phyloP scores from a whole-genome alignment of 2,329 filamentous ascomycete species.

The Penicillium sp. region DNA sequence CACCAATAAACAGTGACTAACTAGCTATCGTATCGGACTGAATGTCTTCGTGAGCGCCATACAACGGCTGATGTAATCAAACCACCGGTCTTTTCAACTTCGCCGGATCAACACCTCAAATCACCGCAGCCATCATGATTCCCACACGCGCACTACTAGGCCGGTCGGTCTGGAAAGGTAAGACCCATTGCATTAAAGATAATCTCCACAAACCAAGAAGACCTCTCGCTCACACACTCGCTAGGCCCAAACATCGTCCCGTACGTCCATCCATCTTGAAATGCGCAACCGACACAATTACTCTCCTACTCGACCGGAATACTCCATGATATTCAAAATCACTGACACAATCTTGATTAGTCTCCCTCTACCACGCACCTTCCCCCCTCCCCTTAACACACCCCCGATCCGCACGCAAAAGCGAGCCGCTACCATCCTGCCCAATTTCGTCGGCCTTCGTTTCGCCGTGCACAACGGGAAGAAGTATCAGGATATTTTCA shows the following conservation, averaged over 20 bases:
- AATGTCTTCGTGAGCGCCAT: not conserved
- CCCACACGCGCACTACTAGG: constrained; percentile 62
- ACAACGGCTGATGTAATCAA: constrained; percentile 12
- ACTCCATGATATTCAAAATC: not conserved
- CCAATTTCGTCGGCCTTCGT: constrained; percentile 81
- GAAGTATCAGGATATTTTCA: constrained; percentile 70
- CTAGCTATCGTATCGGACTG: too few relatives aligned
- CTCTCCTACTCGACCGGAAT: not conserved
- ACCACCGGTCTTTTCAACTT: constrained; percentile 17
- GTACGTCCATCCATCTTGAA: constrained; percentile 45
- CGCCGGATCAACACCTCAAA: constrained; percentile 10
- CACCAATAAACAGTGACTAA: not conserved
- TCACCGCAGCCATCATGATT: constrained; percentile 51
- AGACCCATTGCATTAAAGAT: not conserved
- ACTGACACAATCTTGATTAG: constrained; percentile 15
- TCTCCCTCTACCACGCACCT: constrained; percentile 38
- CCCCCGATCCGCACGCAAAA: constrained; percentile 80
- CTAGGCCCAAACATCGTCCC: constrained; percentile 64
- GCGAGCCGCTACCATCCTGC: constrained; percentile 80
- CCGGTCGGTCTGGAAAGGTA: constrained; percentile 87
- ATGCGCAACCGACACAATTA: not conserved
- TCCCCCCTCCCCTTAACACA: constrained; percentile 54
- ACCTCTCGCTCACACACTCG: constrained; percentile 6
- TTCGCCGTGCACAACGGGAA: constrained; percentile 94
- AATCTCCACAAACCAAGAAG: not conserved